These are phyloP conservation scores for Rhodosporidiobolus sp. DNA, from an alignment of 768 basidiomycete species.

Conservation along the genomic window DNA sequence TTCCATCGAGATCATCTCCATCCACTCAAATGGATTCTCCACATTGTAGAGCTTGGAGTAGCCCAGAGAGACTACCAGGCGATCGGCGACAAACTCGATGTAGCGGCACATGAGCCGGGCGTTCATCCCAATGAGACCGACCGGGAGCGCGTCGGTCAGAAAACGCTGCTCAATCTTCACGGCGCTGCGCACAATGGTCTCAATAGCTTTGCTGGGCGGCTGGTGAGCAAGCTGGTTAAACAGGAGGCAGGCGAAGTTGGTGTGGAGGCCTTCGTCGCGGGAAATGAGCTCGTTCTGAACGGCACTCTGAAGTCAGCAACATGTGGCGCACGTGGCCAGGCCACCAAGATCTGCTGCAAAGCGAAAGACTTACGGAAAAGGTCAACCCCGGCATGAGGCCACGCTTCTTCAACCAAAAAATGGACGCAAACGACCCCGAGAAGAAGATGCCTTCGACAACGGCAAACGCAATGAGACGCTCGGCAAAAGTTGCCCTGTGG, in stretches of 20 bases:
- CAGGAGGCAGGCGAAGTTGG: slow-evolving; percentile 86
- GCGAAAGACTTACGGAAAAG: slow-evolving; percentile 73
- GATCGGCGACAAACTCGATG: slow-evolving; percentile 71
- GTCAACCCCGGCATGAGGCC: slow-evolving; percentile 92
- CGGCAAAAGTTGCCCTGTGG: slow-evolving; percentile 71
- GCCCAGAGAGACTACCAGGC: slow-evolving; percentile 75
- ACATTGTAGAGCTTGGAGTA: slow-evolving; percentile 71
- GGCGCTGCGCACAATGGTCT: slow-evolving; percentile 71
- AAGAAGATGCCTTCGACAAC: slow-evolving; percentile 98
- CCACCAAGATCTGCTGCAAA: no score
- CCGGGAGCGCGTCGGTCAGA: slow-evolving; percentile 63
- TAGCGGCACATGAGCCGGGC: slow-evolving; percentile 73
- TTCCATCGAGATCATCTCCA: slow-evolving; percentile 62
- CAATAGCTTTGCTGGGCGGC: slow-evolving; percentile 72
- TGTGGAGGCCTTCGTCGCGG: slow-evolving; percentile 92
- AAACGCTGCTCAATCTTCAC: slow-evolving; percentile 53
- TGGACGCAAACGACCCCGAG: slow-evolving; percentile 80
- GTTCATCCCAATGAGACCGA: slow-evolving; percentile 87
- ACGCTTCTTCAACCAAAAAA: slow-evolving; percentile 95
- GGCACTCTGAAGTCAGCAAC: background rate
- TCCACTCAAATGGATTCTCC: slow-evolving; percentile 63
- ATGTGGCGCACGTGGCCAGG: background rate
- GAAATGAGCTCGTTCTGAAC: slow-evolving; percentile 57
- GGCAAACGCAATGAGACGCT: slow-evolving; percentile 85
- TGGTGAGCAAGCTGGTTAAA: slow-evolving; percentile 74